Evolutionary conservation across 163 green algal genomes (phyloP).

Genomic region (Volvox carteri): DNA sequence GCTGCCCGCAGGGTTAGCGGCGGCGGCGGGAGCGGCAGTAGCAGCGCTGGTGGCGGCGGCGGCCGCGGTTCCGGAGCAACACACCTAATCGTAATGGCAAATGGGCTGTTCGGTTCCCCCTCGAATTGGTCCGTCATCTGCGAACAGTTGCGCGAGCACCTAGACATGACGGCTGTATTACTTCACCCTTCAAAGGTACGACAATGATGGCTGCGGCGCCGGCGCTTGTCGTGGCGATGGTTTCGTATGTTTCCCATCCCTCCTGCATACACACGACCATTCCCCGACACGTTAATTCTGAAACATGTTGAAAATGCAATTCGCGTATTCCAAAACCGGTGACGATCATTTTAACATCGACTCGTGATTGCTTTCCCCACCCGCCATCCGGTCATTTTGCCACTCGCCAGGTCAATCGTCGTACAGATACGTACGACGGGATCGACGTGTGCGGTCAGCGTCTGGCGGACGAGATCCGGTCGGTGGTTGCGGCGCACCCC

Average conservation of each 20-base stretch:
- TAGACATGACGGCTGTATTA: constrained; percentile 45
- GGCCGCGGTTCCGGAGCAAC: constrained; percentile 3
- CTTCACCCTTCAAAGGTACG: constrained; percentile 52
- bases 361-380: too few species aligned
- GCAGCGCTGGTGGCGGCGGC: neutral
- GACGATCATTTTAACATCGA: too few species aligned
- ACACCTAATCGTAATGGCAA: constrained; percentile 84
- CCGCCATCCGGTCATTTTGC: too few species aligned
- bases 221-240: too few species aligned
- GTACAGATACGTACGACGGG: constrained; percentile 84
- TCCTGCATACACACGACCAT: too few species aligned
- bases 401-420: constrained; percentile 63
- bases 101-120: constrained; percentile 84
- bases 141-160: constrained; percentile 64
- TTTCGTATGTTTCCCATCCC: too few species aligned
- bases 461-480: constrained; percentile 83
- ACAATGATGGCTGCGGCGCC: too few species aligned
- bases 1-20: neutral
- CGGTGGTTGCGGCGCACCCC: constrained; percentile 70
- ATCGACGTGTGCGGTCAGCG: constrained; percentile 88
- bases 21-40: neutral
- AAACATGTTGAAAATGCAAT: too few species aligned
- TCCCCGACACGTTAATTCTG: too few species aligned
- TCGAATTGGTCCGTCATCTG: constrained; percentile 85
- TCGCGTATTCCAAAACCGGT: too few species aligned